Conservation (phyloP, 345 rosid species). For the Rhodamnia rubescens region DNA sequence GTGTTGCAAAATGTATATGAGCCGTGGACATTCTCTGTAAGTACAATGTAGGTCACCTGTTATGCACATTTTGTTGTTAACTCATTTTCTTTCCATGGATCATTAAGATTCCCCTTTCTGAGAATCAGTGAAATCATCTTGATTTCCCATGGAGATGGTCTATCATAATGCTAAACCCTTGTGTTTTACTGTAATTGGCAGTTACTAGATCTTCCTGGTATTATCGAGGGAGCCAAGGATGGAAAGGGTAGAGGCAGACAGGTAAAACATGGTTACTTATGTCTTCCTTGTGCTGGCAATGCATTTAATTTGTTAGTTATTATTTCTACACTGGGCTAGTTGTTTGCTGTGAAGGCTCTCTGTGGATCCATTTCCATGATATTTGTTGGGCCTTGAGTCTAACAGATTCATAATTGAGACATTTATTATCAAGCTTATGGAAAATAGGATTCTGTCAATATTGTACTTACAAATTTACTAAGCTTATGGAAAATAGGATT, state of each 20-base stretch:
- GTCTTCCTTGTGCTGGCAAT: background rate
- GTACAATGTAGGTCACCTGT: background rate
- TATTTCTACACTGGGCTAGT: background rate
- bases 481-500: background rate
- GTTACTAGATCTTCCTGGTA: conserved; percentile 97
- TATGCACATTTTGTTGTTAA: background rate
- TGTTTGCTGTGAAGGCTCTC: background rate
- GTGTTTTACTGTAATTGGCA: conserved; percentile 16
- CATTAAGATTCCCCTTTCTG: background rate
- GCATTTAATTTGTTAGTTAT: background rate
- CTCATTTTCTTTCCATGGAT: background rate
- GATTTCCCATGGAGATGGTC: background rate
- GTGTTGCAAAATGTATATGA: background rate
- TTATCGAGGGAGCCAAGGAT: conserved; percentile 99
- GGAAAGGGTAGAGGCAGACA: conserved; percentile 99
- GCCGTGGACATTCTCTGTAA: background rate
- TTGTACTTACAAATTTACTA: background rate
- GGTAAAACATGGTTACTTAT: conserved; percentile 19
- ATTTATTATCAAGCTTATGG: background rate
- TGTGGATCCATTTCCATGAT: background rate
- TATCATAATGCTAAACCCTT: background rate
- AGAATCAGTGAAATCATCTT: background rate
- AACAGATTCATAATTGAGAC: background rate
- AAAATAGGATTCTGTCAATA: background rate
- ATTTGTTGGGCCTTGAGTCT: background rate